These are phyloP conservation scores for Blastocladiella emersonii DNA, from an alignment of 371 early-diverging fungal genomes.

Conservation along the genomic window DNA sequence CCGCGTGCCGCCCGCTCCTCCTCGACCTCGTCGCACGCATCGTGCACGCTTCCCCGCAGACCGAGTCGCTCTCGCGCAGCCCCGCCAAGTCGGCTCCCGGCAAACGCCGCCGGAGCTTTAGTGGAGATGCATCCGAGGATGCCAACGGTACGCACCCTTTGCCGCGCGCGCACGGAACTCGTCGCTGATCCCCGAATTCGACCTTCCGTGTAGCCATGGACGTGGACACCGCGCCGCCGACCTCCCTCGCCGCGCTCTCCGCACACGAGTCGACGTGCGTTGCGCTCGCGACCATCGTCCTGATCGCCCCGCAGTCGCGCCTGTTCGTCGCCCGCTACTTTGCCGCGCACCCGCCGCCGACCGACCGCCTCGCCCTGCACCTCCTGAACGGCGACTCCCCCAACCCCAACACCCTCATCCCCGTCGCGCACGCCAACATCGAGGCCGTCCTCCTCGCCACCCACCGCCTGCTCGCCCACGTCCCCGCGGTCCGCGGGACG, in stretches of 20 bases:
- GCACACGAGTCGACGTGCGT: neutral
- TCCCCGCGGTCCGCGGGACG: no score
- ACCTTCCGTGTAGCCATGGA: neutral
- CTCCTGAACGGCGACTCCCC: no score
- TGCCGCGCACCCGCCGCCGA: neutral
- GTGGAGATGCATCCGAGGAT: no score
- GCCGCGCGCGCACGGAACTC: no score
- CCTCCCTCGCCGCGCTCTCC: neutral
- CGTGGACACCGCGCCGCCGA: neutral
- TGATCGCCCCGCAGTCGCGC: neutral
- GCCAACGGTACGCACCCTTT: no score
- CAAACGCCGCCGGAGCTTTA: no score
- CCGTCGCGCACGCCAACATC: neutral
- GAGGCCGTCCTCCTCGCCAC: neutral
- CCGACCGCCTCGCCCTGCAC: constrained; percentile 1
- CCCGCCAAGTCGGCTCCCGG: no score
- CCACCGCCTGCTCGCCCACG: neutral
- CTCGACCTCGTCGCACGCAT: constrained; percentile 5
- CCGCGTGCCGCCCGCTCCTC: neutral
- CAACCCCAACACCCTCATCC: neutral
- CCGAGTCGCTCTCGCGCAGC: neutral
- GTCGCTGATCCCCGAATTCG: no score
- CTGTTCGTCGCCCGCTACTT: neutral
- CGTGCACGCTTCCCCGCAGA: neutral
- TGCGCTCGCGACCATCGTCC: neutral